These are phyloP conservation scores for Eimeria falciformis DNA, from an alignment of 169 alveolate genomes.

Conservation along the genomic window DNA sequence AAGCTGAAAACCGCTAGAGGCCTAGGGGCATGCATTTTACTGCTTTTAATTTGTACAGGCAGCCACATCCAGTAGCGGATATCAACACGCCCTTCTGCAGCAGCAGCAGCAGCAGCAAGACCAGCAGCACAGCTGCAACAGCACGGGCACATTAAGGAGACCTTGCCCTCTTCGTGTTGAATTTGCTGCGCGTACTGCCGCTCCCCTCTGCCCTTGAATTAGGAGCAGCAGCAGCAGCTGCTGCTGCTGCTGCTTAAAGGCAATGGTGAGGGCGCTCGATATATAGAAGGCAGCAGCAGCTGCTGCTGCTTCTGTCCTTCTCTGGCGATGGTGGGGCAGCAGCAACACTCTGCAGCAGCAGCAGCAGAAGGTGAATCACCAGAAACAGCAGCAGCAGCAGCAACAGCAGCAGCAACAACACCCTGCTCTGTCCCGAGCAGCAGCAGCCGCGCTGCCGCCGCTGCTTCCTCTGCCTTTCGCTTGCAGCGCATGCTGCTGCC, in stretches of 20 bases:
- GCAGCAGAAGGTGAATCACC: not conserved
- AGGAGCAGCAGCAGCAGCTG: constrained; percentile 4
- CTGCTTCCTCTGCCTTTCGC: not conserved
- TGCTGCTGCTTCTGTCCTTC: constrained; percentile 28
- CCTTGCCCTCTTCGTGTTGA: too few species aligned
- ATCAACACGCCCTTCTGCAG: too few species aligned
- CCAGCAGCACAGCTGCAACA: too few species aligned
- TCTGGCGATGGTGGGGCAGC: constrained; percentile 20
- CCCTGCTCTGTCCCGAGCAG: not conserved
- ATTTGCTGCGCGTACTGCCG: too few species aligned
- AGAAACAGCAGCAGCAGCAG: constrained; percentile 16
- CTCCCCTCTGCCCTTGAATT: not conserved
- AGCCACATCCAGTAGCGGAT: too few species aligned
- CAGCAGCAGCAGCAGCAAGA: too few species aligned
- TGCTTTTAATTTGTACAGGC: not conserved
- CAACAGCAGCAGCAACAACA: constrained; percentile 5
- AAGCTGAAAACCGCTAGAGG: not conserved
- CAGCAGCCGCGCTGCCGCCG: not conserved
- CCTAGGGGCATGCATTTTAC: not conserved
- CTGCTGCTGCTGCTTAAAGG: not conserved
- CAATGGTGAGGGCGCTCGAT: too few species aligned
- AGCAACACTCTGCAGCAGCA: not conserved
- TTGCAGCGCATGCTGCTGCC: constrained; percentile 10
- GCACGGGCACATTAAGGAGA: too few species aligned
- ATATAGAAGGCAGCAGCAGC: not conserved